Conservation (phyloP, 2,329 filamentous ascomycete species). For the Phaeosphaeriaceae sp. region DNA sequence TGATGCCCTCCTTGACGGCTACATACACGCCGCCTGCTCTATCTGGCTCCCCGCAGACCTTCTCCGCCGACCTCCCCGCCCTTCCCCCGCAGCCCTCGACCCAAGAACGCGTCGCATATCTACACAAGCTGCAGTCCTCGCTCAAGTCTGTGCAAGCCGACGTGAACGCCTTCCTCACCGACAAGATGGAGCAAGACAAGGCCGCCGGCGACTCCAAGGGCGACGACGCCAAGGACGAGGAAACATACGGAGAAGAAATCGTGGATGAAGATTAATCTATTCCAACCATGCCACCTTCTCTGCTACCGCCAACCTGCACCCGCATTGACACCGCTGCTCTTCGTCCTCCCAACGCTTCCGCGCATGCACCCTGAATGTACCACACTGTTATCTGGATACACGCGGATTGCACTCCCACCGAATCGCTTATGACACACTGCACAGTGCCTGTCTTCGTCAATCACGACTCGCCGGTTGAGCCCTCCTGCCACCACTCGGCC, state of each 20-base stretch:
- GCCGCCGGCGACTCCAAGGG: conserved; percentile 47
- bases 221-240: conserved; percentile 60
- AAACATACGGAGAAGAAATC: conserved; percentile 86
- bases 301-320: conserved; percentile 1
- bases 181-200: conserved; percentile 77
- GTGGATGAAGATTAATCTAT: conserved; percentile 64
- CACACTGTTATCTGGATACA: conserved; percentile 73
- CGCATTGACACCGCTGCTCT: neutral
- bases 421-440: conserved; percentile 92
- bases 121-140: conserved; percentile 65
- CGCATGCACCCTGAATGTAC: conserved; percentile 59
- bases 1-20: conserved; percentile 53
- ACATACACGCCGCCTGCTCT: conserved; percentile 61
- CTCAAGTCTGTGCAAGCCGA: conserved; percentile 66
- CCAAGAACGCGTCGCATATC: conserved; percentile 64
- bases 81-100: conserved; percentile 36
- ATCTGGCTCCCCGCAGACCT: conserved; percentile 37
- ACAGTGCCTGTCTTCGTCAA: conserved; percentile 88
- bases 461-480: conserved; percentile 73
- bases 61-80: conserved; percentile 31
- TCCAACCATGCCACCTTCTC: conserved; percentile 5
- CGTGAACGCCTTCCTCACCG: conserved; percentile 75
- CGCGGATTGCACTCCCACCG: conserved; percentile 87
- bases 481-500: conserved; percentile 59
- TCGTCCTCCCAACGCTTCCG: conserved; percentile 33